Evolutionary conservation across 768 basidiomycete species (phyloP).

Genomic region (Tulasnella sp.): DNA sequence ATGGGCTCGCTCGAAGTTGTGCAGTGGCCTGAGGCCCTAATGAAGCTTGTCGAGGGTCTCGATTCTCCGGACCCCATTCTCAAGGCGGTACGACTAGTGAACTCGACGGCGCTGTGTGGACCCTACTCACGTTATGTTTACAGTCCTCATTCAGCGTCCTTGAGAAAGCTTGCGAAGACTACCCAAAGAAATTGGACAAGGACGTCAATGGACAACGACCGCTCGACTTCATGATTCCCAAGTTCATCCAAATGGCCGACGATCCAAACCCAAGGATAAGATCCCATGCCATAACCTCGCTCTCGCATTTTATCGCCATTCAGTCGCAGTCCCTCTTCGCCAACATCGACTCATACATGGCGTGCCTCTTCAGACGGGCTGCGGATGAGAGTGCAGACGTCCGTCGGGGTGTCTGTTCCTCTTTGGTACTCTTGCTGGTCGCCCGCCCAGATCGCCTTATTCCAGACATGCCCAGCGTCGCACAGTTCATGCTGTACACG

Average conservation of each 20-base stretch:
- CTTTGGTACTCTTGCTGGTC: constrained; percentile 86
- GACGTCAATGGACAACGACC: constrained; percentile 90
- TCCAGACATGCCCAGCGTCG: constrained; percentile 92
- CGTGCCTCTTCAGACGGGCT: constrained; percentile 89
- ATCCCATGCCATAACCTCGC: constrained; percentile 85
- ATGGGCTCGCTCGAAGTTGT: constrained; percentile 82
- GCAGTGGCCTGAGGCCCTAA: constrained; percentile 94
- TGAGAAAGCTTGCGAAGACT: constrained; percentile 95
- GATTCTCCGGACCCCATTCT: constrained; percentile 68
- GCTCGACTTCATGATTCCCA: constrained; percentile 93
- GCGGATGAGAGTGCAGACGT: constrained; percentile 92
- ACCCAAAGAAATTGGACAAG: constrained; percentile 90
- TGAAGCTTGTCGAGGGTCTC: constrained; percentile 73
- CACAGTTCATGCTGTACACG: constrained; percentile 98
- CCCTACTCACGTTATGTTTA: constrained; percentile 25
- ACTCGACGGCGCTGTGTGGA: not conserved
- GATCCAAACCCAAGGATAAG: constrained; percentile 87
- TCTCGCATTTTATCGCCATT: constrained; percentile 89
- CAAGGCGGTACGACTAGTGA: constrained; percentile 69
- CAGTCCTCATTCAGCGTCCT: constrained; percentile 91
- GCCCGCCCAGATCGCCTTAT: constrained; percentile 93
- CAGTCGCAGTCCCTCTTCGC: constrained; percentile 80
- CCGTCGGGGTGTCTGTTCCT: constrained; percentile 92
- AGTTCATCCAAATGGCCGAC: constrained; percentile 84
- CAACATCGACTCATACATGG: constrained; percentile 91